These are phyloP conservation scores for Colletotrichum sublineola DNA, from an alignment of 2,329 filamentous ascomycete species.

Conservation along the genomic window DNA sequence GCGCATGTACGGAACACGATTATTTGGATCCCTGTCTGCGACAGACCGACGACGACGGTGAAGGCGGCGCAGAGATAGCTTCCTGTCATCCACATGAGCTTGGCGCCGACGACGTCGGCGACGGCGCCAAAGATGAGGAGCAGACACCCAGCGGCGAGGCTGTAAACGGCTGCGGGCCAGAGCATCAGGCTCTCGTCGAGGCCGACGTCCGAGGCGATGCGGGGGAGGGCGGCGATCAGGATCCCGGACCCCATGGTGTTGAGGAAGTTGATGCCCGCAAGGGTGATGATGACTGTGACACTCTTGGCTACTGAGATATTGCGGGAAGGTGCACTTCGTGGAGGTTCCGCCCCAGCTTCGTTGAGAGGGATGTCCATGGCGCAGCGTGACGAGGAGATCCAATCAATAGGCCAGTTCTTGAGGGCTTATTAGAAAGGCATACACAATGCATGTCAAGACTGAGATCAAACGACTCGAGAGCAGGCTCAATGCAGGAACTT, in stretches of 20 bases:
- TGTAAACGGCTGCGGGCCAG: constrained; percentile 51
- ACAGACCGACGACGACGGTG: constrained; percentile 52
- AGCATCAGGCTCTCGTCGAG: constrained; percentile 49
- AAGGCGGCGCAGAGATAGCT: constrained; percentile 51
- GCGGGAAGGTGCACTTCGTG: background rate
- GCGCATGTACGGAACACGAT: constrained; percentile 54
- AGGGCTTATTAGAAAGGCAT: background rate
- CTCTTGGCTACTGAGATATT: constrained; percentile 47
- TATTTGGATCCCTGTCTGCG: constrained; percentile 52
- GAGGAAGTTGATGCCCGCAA: constrained; percentile 52
- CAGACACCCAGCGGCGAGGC: constrained; percentile 48
- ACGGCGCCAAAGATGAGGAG: constrained; percentile 55
- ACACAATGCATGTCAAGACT: background rate
- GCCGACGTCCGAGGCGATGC: constrained; percentile 53
- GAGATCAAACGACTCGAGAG: too few relatives aligned
- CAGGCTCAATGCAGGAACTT: background rate
- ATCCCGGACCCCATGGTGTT: constrained; percentile 55
- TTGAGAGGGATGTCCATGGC: constrained; percentile 10
- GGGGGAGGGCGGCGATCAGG: constrained; percentile 54
- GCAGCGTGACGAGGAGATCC: too few relatives aligned
- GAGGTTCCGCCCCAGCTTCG: constrained; percentile 1
- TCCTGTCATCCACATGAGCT: constrained; percentile 52
- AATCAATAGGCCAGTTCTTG: too few relatives aligned
- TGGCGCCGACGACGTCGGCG: constrained; percentile 54
- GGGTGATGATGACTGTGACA: constrained; percentile 49